A percentile compares a stretch with the other conserved stretches of the same genome.
Conservation (phyloP, 129 eudicot species). For the Lactuca saligna region DNA sequence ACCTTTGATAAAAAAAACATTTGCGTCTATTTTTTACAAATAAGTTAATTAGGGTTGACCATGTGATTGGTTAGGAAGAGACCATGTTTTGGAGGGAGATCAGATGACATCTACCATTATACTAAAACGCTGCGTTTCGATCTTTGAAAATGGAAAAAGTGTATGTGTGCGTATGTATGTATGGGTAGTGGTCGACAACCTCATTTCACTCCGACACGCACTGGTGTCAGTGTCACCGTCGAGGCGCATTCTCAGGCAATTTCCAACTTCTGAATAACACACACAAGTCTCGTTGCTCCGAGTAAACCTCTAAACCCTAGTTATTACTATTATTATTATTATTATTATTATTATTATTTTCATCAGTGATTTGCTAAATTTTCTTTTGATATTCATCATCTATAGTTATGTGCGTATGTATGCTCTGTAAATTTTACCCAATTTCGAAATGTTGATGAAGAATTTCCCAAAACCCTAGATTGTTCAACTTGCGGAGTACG, state of each 20-base stretch:
- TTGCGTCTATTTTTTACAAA: no score
- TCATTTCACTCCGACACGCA: constrained; percentile 25
- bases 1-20: no score
- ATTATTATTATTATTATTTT: not conserved
- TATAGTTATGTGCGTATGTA: not conserved
- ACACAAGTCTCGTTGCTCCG: not conserved
- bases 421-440: not conserved
- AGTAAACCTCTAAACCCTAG: constrained; percentile 22
- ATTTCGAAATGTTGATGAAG: constrained; percentile 2
- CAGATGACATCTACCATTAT: not conserved
- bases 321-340: not conserved
- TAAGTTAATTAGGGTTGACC: not conserved
- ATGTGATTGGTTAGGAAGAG: not conserved
- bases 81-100: constrained; percentile 34
- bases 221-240: constrained; percentile 13
- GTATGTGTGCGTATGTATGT: not conserved
- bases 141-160: constrained; percentile 11
- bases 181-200: constrained; percentile 29
- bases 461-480: constrained; percentile 19
- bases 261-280: constrained; percentile 5
- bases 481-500: not conserved
- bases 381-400: not conserved
- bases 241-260: constrained; percentile 23
- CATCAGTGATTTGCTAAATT: constrained; percentile 10
- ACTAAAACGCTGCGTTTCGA: constrained; percentile 31